Base-by-base conservation (phyloP, 257 asterid species). In the Solanum phureja region DNA sequence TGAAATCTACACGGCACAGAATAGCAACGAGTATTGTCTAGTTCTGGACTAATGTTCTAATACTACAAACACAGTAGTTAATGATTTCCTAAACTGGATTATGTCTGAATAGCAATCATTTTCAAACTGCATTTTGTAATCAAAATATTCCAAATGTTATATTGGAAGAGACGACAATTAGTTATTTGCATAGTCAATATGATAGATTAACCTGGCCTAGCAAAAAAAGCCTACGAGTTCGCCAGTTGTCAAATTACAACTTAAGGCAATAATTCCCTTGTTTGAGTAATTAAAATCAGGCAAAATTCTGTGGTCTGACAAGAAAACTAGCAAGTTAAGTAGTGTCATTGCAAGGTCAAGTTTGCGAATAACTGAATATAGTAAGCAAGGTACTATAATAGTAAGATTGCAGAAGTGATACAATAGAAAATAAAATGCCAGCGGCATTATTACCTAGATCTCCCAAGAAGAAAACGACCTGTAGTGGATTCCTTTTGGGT, bases 391-490 rank as follows among this genome's bases (percentile, higher is more conserved):
- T 18, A 49, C 44, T 49, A 52, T 31, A 82, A 16, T 1, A 0
- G 1, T 9, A 21, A 46, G 38, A 81, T 49, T 4, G n/a, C 64
- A 42, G 18, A 46, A 81, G 68, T 29, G 64, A 29, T 79, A 18
- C 27, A 16, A 23, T 29, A 46, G 31, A 49, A 49, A 1, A 9
- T 31, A 9, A 49, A 46, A 82, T 19, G 31, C 31, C 71, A 49
- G 6, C 2, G 8, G 24, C 5, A 46, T 18, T 16, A 29, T 82
- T 91, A 96, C 99, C 99, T 92, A 64, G 99, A 97, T 92, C 99
- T 92, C 84, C 99, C 99, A 87, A 96, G 99, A 92, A 96, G 98
- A 92, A 97, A 97, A 75, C 99, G 99, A 6, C 99, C 99, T 0
- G 98, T 94, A 77, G 99, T 96, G 73, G 99, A 96, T 91, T 97